Evolutionary conservation across 2,329 filamentous ascomycete genomes (phyloP).

Genomic region (Cladophialophora carrionii): DNA sequence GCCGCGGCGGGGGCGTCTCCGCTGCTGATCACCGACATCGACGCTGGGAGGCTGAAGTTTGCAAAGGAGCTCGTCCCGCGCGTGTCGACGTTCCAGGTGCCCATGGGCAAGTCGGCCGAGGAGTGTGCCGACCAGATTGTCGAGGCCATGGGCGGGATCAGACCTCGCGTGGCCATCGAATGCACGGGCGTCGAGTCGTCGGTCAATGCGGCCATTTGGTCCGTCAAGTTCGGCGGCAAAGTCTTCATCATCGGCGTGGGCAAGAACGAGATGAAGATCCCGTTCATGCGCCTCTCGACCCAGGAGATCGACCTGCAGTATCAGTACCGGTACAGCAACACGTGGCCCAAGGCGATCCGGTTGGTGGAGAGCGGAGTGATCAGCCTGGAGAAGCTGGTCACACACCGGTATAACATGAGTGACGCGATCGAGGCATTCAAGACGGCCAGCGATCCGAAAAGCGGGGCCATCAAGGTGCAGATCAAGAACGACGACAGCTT

Average conservation of each 20-base stretch:
- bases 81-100: conserved; percentile 69
- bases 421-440: conserved; percentile 88
- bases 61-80: conserved; percentile 80
- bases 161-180: conserved; percentile 82
- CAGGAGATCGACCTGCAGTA: conserved; percentile 93
- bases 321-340: conserved; percentile 95
- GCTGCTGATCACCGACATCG: conserved; percentile 92
- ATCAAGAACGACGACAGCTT: conserved; percentile 65
- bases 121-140: conserved; percentile 72
- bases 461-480: conserved; percentile 96
- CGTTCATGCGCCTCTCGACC: conserved; percentile 90
- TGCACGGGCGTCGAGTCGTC: conserved; percentile 94
- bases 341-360: conserved; percentile 90
- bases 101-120: conserved; percentile 57
- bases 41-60: conserved; percentile 80
- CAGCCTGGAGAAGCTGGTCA: conserved; percentile 79
- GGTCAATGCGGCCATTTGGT: conserved; percentile 83
- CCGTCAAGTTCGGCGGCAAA: conserved; percentile 91
- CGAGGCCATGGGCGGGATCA: conserved; percentile 71
- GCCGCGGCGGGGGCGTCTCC: conserved; percentile 86
- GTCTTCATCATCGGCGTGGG: conserved; percentile 97
- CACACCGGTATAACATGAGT: conserved; percentile 82
- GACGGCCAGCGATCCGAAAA: conserved; percentile 83
- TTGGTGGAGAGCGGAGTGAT: conserved; percentile 83
- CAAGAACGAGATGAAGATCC: conserved; percentile 91